A percentile compares a stretch with the other conserved stretches of the same genome.
Conservation (phyloP, 495 filamentous ascomycete genomes). For the Penicillium canariense region DNA sequence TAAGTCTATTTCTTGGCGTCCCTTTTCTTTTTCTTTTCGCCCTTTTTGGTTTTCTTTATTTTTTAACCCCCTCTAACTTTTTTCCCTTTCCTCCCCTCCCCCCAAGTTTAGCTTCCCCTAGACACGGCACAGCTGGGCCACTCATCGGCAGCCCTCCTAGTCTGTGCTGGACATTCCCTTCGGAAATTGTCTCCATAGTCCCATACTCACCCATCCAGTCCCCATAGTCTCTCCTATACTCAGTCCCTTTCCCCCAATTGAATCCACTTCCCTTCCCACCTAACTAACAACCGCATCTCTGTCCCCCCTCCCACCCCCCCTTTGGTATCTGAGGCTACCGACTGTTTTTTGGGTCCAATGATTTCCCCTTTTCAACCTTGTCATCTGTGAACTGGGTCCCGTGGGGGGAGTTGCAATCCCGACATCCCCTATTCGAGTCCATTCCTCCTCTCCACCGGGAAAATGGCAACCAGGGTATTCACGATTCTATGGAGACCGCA, state of each 20-base stretch:
- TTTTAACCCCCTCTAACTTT: slow-evolving; percentile 7
- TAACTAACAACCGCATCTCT: neutral
- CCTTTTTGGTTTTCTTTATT: slow-evolving; percentile 14
- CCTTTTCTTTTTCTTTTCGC: slow-evolving; percentile 15
- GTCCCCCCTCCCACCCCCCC: neutral
- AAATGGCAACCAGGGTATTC: neutral
- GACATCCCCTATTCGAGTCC: slow-evolving; percentile 10
- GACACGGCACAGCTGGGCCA: slow-evolving; percentile 33
- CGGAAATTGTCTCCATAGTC: neutral
- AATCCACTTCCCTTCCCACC: slow-evolving; percentile 1
- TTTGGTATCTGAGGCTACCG: slow-evolving; percentile 17
- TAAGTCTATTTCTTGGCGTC: slow-evolving; percentile 37
- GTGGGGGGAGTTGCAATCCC: slow-evolving; percentile 25
- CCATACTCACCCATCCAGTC: neutral
- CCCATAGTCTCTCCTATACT: neutral
- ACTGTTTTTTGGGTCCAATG: slow-evolving; percentile 28
- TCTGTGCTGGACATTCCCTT: slow-evolving; percentile 26
- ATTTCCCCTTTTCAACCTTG: slow-evolving; percentile 2
- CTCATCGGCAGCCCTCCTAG: slow-evolving; percentile 9
- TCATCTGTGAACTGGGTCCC: neutral
- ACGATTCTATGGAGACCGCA: neutral
- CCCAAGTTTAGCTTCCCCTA: slow-evolving; percentile 7
- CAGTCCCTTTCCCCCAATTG: neutral
- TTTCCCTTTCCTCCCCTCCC: slow-evolving; percentile 10
- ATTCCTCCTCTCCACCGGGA: neutral